Percentiles rank a stretch among this genome's conserved stretches.
Evolutionary conservation across 2,329 filamentous ascomycete genomes (phyloP).

Genomic region (Sodiomyces alkalinus): DNA sequence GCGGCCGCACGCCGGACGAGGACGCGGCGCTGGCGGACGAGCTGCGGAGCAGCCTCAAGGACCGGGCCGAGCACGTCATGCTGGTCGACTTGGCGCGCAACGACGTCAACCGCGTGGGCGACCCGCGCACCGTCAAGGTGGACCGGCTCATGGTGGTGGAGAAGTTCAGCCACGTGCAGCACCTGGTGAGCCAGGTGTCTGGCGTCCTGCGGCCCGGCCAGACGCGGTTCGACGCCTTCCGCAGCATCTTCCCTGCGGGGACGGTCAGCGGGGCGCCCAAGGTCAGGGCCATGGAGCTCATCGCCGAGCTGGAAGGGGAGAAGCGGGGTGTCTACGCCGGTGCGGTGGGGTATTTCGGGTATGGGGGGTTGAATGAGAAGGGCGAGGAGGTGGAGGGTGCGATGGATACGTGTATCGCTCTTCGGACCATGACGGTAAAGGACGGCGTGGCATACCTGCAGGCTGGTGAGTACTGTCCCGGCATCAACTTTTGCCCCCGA

Average conservation of each 20-base stretch:
- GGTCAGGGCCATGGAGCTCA: slow-evolving; percentile 92
- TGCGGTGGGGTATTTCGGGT: slow-evolving; percentile 93
- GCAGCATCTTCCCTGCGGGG: slow-evolving; percentile 91
- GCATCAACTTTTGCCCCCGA: no score
- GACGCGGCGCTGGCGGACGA: slow-evolving; percentile 67
- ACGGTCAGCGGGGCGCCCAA: slow-evolving; percentile 94
- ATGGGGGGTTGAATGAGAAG: slow-evolving; percentile 51
- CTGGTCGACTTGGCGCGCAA: slow-evolving; percentile 90
- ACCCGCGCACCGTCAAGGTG: slow-evolving; percentile 76
- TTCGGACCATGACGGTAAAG: slow-evolving; percentile 90
- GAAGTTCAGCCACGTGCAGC: slow-evolving; percentile 93
- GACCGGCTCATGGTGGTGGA: slow-evolving; percentile 91
- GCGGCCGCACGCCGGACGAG: slow-evolving; percentile 66
- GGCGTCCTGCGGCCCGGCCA: slow-evolving; percentile 71
- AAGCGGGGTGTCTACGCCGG: slow-evolving; percentile 93
- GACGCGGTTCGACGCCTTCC: slow-evolving; percentile 88
- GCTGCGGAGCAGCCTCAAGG: slow-evolving; percentile 69
- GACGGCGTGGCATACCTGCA: slow-evolving; percentile 86
- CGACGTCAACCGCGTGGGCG: slow-evolving; percentile 90
- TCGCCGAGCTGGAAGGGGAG: slow-evolving; percentile 84
- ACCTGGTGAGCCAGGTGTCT: slow-evolving; percentile 90
- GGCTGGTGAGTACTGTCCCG: slow-evolving; percentile 39
- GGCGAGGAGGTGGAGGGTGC: slow-evolving; percentile 57
- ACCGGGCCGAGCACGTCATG: slow-evolving; percentile 94
- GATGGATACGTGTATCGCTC: slow-evolving; percentile 73